Base-by-base conservation (phyloP, 371 early-diverging fungal genomes). In the Mortierella sp. region DNA sequence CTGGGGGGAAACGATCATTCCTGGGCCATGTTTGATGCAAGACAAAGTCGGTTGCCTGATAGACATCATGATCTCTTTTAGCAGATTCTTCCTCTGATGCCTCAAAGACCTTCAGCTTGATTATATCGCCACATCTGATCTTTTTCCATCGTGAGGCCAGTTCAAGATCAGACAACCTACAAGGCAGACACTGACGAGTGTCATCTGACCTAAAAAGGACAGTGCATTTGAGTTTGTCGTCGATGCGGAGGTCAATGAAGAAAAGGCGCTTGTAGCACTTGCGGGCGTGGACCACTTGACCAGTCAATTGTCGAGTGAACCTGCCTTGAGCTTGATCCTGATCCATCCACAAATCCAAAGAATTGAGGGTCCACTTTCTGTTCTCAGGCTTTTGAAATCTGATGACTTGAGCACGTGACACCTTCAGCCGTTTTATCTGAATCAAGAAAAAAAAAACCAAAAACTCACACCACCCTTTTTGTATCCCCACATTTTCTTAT, bases 151-250 rank as follows among this genome's bases (percentile, higher is more conserved):
- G 62, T 12, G 86, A 83, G 37, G 84, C 80, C 2, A 87, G 72
- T 6, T 67, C 68, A 4, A 49, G 64, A 40, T 75, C 76, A 0
- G 70, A 55, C 10, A 81, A 59, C 1, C 32, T 10, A n/a, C 9
- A 32, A 35, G 63, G 70, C 26, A 70, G 59, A 24, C 74, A 55
- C 51, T 74, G 43, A 4, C 84, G 81, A 14, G 70, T 45, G 60
- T 90, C 90, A 45, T 90, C 89, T 30, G 79, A 83, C 18, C 89
- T 84, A 64, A 89, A 87, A 24, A 88, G 79, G 16, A 90, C 62
- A 54, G 89, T 88, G 18, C 72, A 75, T 62, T 88, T 88, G 16
- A 24, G 45, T 1, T 69, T 55, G 1, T 62, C 62, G n/a, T 39
- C n/a, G 16, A 84, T 78, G 37, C 86, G 86, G n/a, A 90, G 73